phyloP scores from a whole-genome alignment of 78 protist species.

The Dictyostelium capitatum region DNA sequence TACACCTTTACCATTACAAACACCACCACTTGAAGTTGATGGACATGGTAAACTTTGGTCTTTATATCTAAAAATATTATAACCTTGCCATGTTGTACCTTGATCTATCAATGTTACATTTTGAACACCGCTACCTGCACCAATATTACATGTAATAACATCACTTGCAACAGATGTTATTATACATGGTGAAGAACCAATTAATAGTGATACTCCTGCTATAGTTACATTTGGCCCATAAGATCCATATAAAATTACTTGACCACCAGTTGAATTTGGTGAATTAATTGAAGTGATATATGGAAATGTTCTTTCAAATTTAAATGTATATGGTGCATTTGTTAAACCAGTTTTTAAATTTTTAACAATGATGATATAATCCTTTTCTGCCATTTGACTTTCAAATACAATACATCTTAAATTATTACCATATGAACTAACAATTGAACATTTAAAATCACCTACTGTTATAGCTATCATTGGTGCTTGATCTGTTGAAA shows the following conservation, averaged over 20 bases:
- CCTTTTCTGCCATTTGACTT: conserved; percentile 7
- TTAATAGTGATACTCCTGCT: background rate
- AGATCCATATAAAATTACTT: background rate
- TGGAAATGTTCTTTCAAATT: background rate
- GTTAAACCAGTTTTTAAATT: background rate
- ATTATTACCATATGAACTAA: background rate
- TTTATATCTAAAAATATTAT: background rate
- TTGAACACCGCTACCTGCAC: background rate
- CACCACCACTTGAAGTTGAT: background rate
- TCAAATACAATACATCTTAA: background rate
- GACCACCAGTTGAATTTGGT: background rate
- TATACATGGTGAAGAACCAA: background rate
- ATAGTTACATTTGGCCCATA: background rate
- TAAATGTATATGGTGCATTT: background rate
- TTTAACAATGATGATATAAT: background rate
- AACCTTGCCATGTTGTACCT: background rate
- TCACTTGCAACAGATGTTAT: background rate
- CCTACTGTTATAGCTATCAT: background rate
- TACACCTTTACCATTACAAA: background rate
- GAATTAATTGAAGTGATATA: background rate
- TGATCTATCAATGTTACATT: background rate
- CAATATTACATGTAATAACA: background rate
- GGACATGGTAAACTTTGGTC: background rate
- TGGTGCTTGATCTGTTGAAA: background rate
- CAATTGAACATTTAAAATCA: background rate